A percentile compares a stretch with the other conserved stretches of the same genome.
Conservation (phyloP, 2,329 filamentous ascomycete genomes). For the Cladorrhinum sp. region DNA sequence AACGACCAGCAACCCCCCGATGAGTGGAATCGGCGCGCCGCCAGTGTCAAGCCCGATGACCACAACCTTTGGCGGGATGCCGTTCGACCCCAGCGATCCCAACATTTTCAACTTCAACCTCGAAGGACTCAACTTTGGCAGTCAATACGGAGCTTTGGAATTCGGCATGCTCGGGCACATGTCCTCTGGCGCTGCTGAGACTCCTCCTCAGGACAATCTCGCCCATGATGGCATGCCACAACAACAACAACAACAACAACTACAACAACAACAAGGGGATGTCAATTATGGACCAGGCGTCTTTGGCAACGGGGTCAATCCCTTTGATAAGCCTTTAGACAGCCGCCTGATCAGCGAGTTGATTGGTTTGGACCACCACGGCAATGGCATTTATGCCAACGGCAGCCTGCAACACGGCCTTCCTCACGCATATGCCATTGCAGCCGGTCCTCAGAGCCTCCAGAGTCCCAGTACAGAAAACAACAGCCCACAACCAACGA, state of each 20-base stretch:
- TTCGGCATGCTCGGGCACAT: constrained; percentile 97
- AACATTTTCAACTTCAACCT: constrained; percentile 95
- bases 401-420: constrained; percentile 60
- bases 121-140: constrained; percentile 90
- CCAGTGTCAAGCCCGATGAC: constrained; percentile 50
- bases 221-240: constrained; percentile 38
- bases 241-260: too few species aligned
- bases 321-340: constrained; percentile 51
- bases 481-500: constrained; percentile 57
- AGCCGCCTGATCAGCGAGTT: constrained; percentile 52
- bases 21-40: constrained; percentile 47
- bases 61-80: constrained; percentile 48
- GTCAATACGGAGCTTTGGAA: constrained; percentile 91
- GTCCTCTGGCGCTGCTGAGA: constrained; percentile 85
- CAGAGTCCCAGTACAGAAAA: constrained; percentile 64
- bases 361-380: constrained; percentile 48
- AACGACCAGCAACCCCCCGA: constrained; percentile 46
- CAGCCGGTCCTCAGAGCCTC: constrained; percentile 59
- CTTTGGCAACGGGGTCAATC: constrained; percentile 50
- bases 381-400: constrained; percentile 49
- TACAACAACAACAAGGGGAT: too few species aligned
- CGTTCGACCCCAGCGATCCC: constrained; percentile 90
- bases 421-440: constrained; percentile 64
- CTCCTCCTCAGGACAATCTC: constrained; percentile 62
- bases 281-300: constrained; percentile 44